Base-by-base conservation (phyloP, 805 yeast genomes). In the Schizosaccharomyces japonicus region DNA sequence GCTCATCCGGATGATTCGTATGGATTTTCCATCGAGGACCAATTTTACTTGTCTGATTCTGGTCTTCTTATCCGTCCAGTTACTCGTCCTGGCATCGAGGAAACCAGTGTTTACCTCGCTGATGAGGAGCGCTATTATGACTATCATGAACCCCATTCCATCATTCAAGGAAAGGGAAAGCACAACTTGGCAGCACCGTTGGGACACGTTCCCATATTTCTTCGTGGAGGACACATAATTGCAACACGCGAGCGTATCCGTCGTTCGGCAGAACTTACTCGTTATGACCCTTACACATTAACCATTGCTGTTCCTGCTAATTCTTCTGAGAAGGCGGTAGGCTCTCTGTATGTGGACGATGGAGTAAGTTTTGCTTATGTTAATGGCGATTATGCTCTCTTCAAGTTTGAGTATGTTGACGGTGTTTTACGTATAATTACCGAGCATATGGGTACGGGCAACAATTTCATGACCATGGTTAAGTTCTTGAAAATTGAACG, bases 41-140 rank as follows among this genome's bases (percentile, higher is more conserved):
- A 83, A 60, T 87, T 87, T 60, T 80, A 74, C 57, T 52, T 87
- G 19, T 94, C 92, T 21, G 63, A 67, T 34, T 62, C 74, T 7
- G 87, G 83, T 1, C 57, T 87, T 13, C 57, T 87, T 50, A 80
- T 81, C 1, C 80, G 78, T 56, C 98, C 98, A 2, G 75, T 87
- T 2, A 73, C 79, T 1, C 70, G 69, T 1, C 73, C 73, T 51
- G 72, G 66, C 1, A 68, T 66, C 4, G 52, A 55, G 0, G 49
- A 58, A 0, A 67, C 69, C 0, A 57, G 58, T 1, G 57, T 78
- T 4, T 67, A 66, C 50, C 53, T 79, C 26, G 85, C 85, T 0
- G 65, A 60, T 26, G 53, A 52, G 19, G 60, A 61, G 44, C 48
- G 53, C 19, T 63, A 63, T 53, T 65, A 64, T 51, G 66, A 65